Evolutionary conservation across 768 basidiomycete genomes (phyloP), one percentile per base, ranked within the genome.

Genomic region (Phaeotremella skinneri): DNA sequence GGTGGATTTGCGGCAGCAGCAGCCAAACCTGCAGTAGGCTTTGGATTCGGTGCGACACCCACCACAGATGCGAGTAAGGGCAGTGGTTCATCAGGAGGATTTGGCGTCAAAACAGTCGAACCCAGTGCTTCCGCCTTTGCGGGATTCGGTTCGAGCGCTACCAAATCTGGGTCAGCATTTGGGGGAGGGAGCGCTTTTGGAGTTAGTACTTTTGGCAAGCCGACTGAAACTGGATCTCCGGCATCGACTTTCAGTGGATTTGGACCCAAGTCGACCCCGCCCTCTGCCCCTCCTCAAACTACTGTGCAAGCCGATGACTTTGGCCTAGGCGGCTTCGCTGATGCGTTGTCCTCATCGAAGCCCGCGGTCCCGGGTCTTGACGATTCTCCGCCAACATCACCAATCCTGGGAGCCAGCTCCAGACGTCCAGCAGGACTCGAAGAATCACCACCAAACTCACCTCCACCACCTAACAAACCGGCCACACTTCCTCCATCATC

Each of bases 311-410:
- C 4, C 14, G 66, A 67, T 31, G 68, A 66, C 49, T 69, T 72
- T 41, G 70, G 68, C 17, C 55, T 74, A 2, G 69, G 66, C 2
- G 67, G 67, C 13, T 75, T 75, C 30, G 71, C 64, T 11, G 67
- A 68, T 39, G 62, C 63, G 20, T 49, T 75, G 39, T 53, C 39
- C 30, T 55, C 49, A 17, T 41, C 65, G 3, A 58, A 64, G 6
- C 39, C 56, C 2, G 23, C 63, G 39, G 64, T 68, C 9, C 70
- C 70, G 3, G 68, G 68, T 7, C 52, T 72, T 21, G 68, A 50
- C 4, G 63, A 69, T 4, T 73, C 71, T 4, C 68, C 71, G 14
- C 71, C 71, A 2, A 21, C 50, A 2, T 73, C 71, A 4, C 71
- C 71, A 5, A 29, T 62, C 9, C 5, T 43, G 2, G 51, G 55